Evolutionary conservation across 2,329 filamentous ascomycete species (phyloP), one percentile per base, ranked within the genome.

Genomic region (Ascochyta lentis): DNA sequence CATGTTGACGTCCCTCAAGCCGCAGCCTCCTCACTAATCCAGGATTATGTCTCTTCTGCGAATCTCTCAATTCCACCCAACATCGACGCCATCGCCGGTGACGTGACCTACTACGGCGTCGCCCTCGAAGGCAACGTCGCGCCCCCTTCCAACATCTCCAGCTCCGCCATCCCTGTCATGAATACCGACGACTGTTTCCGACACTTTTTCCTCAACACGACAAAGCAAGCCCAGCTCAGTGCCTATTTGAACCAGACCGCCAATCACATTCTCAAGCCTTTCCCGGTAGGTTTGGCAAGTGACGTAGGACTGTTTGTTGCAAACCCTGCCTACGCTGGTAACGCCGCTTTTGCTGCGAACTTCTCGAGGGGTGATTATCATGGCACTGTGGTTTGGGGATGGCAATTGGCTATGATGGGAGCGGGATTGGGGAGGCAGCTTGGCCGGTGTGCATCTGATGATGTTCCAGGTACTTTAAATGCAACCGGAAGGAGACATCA

Each of bases 151-250:
- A 78, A 80, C 54, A 72, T 80, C 42, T 74, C 22, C 22, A 77
- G 82, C 26, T 66, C 78, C 1, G 69, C 82, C 15, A 83, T 88
- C 1, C 75, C 77, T 26, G 79, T 88, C 16, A 84, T 87, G 78
- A 86, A 89, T 67, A 86, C 84, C 0, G 86, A 89, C 58, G 83
- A 85, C 56, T 86, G 82, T 47, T 89, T 88, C 76, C 83, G 85
- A 1, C 82, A 83, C 52, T 88, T 87, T 69, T 74, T 89, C 1
- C 77, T 88, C 33, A 87, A 88, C 63, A 80, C 81, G 0, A 86
- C 84, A 1, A 79, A 86, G 42, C 77, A 87, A 43, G 61, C 71
- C 0, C 84, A 88, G 59, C 77, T 88, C 0, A 85, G 82, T 0
- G 58, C 75, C 0, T 87, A 86, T 64, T 65, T 89, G 10, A 83